Evolutionary conservation across 1,284 basidiomycete genomes (phyloP), one percentile per base, ranked within the genome.

Genomic region (Phylloboletellus chloephorus): DNA sequence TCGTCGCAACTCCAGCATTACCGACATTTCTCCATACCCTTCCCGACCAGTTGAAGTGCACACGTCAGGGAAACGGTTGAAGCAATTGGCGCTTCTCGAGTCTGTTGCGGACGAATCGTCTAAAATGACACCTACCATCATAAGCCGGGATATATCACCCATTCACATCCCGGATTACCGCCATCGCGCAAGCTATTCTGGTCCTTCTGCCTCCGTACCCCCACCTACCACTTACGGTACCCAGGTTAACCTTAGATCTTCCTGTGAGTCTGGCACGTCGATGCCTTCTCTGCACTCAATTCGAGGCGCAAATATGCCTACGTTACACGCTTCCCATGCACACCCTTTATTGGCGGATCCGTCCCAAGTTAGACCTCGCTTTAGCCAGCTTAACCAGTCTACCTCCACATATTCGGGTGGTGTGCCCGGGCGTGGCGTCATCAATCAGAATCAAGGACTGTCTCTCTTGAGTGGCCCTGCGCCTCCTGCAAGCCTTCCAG

Each of bases 1-100:
- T 34, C 63, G 63, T 39, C 60, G 64, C 23, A 64, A 48, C 33
- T 64, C 72, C 28, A 69, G 67, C 21, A 71, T 73, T 15, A 73
- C 76, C 6, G 77, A 80, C 51, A 76, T 82, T 40, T 81, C 78
- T 5, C 79, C 81, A 0, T 82, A 83, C 56, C 62, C 83, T 35
- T 67, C 74, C 7, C 69, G 70, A 35, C 59, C 72, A 12, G 52
- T 62, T 16, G 72, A 70, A 46, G 62, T 73, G 2, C 73, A 73
- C 11, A 66, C 69, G 6, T 78, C 76, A 24, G 72, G 76, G 15
- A 82, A 79, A 56, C 73, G 72, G 47, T 60, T 84, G 58, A 79
- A 77, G 53, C 84, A 87, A 51, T 67, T 87, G 25, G 80, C 84
- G 1, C 66, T 88, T 46, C 66, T 88, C n/a, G 84, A 88, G 56